Evolutionary conservation across 2,329 filamentous ascomycete genomes (phyloP).

Genomic region (Lachnellula occidentalis): DNA sequence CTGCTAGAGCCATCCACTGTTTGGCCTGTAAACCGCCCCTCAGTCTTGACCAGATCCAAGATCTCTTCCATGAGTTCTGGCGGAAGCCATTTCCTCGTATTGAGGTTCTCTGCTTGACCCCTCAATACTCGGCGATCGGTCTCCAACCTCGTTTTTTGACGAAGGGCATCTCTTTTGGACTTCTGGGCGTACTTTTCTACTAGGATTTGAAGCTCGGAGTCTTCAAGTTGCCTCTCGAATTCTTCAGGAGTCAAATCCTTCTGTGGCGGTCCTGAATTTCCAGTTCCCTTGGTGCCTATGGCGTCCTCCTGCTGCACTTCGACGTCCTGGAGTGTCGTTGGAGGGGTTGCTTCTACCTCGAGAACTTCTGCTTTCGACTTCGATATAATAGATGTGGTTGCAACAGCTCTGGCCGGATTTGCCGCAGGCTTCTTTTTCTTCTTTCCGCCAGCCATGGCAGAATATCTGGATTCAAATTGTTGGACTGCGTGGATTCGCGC

Average conservation of each 20-base stretch:
- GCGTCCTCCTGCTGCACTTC: constrained; percentile 11
- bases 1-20: constrained; percentile 27
- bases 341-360: constrained; percentile 26
- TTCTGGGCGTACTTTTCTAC: constrained; percentile 81
- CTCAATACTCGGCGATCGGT: constrained; percentile 81
- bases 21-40: constrained; percentile 49
- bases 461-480: background rate
- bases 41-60: constrained; percentile 64
- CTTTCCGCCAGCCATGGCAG: constrained; percentile 58
- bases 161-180: constrained; percentile 69
- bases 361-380: constrained; percentile 63
- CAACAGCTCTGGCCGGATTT: constrained; percentile 88
- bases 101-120: constrained; percentile 67
- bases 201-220: constrained; percentile 80
- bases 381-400: constrained; percentile 86
- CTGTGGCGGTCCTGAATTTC: constrained; percentile 1
- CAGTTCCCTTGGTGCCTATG: constrained; percentile 5
- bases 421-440: constrained; percentile 87
- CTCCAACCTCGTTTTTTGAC: constrained; percentile 72
- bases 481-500: background rate
- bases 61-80: constrained; percentile 73
- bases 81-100: constrained; percentile 73
- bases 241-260: constrained; percentile 73
- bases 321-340: constrained; percentile 12
- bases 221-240: constrained; percentile 82